Base-by-base conservation (phyloP, 2,329 filamentous ascomycete species). In the Microcyclospora pomicola region DNA sequence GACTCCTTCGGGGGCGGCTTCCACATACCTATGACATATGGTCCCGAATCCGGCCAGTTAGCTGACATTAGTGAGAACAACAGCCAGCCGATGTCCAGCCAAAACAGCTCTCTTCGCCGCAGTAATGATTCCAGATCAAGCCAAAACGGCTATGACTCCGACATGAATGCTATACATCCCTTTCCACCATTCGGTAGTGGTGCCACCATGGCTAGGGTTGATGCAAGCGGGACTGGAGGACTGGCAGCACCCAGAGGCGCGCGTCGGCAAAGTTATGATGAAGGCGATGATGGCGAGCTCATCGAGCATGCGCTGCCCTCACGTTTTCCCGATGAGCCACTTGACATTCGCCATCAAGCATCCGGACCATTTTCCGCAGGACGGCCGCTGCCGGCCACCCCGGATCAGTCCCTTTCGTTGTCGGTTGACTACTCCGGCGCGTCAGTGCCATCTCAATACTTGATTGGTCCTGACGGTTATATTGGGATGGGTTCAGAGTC, bases 341-440 rank as follows among this genome's bases (percentile, higher is more conserved):
- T 82, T 13, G 91, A 94, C 50, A 77, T 96, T 55, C 98, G 92
- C 58, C 86, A 96, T 52, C 87, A 87, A 13, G 84, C 84, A 30
- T 75, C 86, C 54, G 60, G 56, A 65, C 73, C 45, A 66, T 66
- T 61, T 49, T 41, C 44, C 11, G 40, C 47, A 10, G 31, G 34
- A 19, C 68, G 67, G 36, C 77, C 76, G 37, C 59, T 80, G 33
- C 73, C 76, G 50, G 67, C 76, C 64, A 62, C 86, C 61, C 60
- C 80, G 66, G 53, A 82, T 4, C 65, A 65, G 6, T 67, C 67
- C 45, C 49, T 49, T 24, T 65, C 36, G 14, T 50, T 51, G 30
- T 29, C 45, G 27, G 42, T 42, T 16, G 47, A 40, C 19, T 24
- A 24, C 7, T 7, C 19, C 4, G 19, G 19, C 7, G 19, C 19